Evolutionary conservation across 495 filamentous ascomycete genomes (phyloP).

Genomic region (Terfezia boudieri): DNA sequence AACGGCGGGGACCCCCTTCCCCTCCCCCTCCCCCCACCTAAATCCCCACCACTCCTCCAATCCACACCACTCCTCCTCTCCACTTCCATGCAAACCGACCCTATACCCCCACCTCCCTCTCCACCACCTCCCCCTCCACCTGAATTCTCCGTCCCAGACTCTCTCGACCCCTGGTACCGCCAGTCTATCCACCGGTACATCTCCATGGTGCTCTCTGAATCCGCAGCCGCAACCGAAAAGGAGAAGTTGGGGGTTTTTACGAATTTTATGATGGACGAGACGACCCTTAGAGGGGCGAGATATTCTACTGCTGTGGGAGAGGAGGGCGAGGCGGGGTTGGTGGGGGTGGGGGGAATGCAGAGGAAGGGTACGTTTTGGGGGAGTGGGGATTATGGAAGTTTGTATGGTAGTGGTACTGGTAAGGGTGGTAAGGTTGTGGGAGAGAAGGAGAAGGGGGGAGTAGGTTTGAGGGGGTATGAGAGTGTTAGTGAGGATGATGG

Average conservation of each 20-base stretch:
- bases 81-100: neutral
- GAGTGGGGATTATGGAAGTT: neutral
- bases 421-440: neutral
- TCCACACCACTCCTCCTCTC: neutral
- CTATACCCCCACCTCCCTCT: neutral
- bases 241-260: constrained; percentile 16
- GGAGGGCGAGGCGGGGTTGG: neutral
- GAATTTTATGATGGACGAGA: constrained; percentile 17
- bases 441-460: neutral
- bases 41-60: neutral
- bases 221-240: constrained; percentile 11
- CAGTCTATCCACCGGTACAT: constrained; percentile 17
- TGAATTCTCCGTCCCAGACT: constrained; percentile 5
- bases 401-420: neutral
- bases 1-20: neutral
- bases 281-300: constrained; percentile 13
- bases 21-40: neutral
- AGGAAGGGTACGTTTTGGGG: neutral
- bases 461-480: neutral
- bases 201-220: constrained; percentile 15
- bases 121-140: neutral
- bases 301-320: constrained; percentile 1
- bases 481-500: neutral
- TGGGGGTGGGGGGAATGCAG: neutral
- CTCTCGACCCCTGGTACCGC: constrained; percentile 12